Conservation (phyloP, 2,329 filamentous ascomycete genomes). For the Aspergillus felis region DNA sequence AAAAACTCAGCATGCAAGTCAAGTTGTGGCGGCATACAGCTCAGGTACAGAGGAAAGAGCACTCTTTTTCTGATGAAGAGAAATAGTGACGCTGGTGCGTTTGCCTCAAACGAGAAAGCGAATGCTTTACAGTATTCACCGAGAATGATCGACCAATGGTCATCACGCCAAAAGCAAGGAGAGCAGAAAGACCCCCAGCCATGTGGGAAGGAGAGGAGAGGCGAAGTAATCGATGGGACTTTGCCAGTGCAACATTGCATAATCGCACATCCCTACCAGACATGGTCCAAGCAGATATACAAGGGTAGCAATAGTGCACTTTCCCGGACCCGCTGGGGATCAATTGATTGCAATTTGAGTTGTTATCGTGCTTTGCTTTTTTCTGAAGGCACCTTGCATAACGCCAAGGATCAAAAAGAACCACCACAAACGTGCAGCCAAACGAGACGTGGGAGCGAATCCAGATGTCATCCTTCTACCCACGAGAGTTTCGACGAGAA, state of each 20-base stretch:
- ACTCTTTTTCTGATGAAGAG: neutral
- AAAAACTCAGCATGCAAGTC: neutral
- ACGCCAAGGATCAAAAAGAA: neutral
- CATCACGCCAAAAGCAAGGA: neutral
- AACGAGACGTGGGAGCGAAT: neutral
- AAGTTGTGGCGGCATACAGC: neutral
- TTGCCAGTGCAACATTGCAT: neutral
- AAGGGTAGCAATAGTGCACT: neutral
- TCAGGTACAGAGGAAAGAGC: neutral
- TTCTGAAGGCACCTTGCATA: constrained; percentile 3
- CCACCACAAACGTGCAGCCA: neutral
- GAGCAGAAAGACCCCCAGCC: constrained; percentile 18
- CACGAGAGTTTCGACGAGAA: neutral
- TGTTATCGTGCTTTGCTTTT: constrained; percentile 1
- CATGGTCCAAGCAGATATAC: neutral
- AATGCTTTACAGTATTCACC: neutral
- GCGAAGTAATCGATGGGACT: neutral
- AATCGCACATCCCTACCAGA: neutral
- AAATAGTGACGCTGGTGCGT: neutral
- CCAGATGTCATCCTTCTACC: neutral
- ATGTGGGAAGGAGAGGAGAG: constrained; percentile 15
- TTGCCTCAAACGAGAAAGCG: neutral
- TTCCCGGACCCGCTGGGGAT: neutral
- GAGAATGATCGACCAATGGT: neutral
- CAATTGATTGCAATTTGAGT: neutral